Evolutionary conservation across 306 rosid genomes (phyloP).

Genomic region (Ochetophila trinervis): DNA sequence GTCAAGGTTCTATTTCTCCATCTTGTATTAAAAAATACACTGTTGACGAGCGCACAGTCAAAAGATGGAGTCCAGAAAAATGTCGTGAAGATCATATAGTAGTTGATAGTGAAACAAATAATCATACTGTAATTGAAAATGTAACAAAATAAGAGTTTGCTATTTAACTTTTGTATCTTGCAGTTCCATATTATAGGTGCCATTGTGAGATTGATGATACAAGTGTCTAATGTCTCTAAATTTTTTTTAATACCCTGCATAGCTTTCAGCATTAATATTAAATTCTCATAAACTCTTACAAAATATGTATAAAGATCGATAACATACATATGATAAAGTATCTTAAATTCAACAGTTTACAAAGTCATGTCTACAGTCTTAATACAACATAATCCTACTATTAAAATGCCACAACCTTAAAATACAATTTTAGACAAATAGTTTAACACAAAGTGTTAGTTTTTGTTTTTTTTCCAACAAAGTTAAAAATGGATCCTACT

Average conservation of each 20-base stretch:
- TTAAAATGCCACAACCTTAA: slow-evolving; percentile 2
- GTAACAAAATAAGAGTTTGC: slow-evolving; percentile 2
- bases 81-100: slow-evolving; percentile 44
- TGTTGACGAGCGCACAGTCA: slow-evolving; percentile 43
- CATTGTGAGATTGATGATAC: background rate
- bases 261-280: too few relatives aligned
- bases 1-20: slow-evolving; percentile 31
- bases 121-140: background rate
- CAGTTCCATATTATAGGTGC: background rate
- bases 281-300: too few relatives aligned
- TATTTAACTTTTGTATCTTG: background rate
- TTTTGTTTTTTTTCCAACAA: background rate
- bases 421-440: slow-evolving; percentile 14
- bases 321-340: background rate
- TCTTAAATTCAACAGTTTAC: background rate
- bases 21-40: slow-evolving; percentile 35
- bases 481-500: slow-evolving; percentile 46
- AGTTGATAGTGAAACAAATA: background rate
- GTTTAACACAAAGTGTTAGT: slow-evolving; percentile 1
- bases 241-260: too few relatives aligned
- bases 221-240: too few relatives aligned
- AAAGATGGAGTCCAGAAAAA: slow-evolving; percentile 62
- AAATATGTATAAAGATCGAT: too few relatives aligned
- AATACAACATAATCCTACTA: slow-evolving; percentile 10
- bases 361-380: background rate